phyloP scores from a whole-genome alignment of 345 rosid species.

The Anastatica hierochuntica region DNA sequence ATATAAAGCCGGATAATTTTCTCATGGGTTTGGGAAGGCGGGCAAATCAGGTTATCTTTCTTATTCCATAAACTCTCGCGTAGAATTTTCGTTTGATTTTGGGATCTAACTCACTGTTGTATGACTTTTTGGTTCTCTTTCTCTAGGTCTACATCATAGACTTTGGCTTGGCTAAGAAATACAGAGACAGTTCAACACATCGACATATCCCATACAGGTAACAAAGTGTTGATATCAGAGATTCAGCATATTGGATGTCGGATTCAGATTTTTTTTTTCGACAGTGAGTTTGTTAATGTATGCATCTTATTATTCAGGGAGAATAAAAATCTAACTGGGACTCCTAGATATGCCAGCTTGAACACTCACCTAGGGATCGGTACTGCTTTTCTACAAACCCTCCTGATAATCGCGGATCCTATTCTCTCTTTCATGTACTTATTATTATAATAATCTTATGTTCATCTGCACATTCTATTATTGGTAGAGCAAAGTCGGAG shows the following conservation, averaged over 20 bases:
- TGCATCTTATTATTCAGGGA: conserved; percentile 45
- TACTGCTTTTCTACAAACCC: conserved; percentile 11
- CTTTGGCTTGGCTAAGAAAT: conserved; percentile 91
- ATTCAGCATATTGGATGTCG: not conserved
- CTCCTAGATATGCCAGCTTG: conserved; percentile 99
- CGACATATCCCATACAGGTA: conserved; percentile 88
- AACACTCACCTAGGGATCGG: conserved; percentile 99
- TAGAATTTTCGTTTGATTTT: not conserved
- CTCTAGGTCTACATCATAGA: conserved; percentile 74
- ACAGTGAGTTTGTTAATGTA: not conserved
- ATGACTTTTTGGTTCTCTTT: conserved; percentile 6
- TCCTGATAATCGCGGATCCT: not conserved
- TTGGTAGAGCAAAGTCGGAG: conserved; percentile 94
- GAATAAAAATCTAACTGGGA: conserved; percentile 88
- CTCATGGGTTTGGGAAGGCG: conserved; percentile 93
- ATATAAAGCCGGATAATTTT: conserved; percentile 92
- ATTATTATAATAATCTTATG: not conserved
- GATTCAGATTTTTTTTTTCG: not conserved
- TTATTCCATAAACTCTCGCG: not conserved
- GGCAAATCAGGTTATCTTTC: conserved; percentile 63
- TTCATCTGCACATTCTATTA: not conserved
- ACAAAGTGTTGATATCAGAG: conserved; percentile 4
- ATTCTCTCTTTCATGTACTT: not conserved
- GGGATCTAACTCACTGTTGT: not conserved
- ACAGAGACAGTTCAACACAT: conserved; percentile 70